phyloP scores from a whole-genome alignment of 495 filamentous ascomycete genomes.

The Darksidea phi region DNA sequence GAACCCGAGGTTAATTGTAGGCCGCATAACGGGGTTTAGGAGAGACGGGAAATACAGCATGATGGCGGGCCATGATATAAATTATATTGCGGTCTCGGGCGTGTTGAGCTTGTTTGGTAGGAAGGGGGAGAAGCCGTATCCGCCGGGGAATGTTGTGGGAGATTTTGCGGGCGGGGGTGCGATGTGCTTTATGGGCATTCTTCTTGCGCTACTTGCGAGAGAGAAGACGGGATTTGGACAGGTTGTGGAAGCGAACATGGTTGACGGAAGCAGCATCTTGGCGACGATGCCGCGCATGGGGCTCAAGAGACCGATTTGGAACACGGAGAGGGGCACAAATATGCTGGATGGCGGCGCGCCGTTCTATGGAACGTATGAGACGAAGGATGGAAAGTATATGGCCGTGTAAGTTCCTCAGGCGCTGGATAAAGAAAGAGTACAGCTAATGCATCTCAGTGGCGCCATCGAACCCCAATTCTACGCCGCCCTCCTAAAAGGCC shows the following conservation, averaged over 20 bases:
- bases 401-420: slow-evolving; percentile 54
- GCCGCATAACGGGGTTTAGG: slow-evolving; percentile 83
- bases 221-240: slow-evolving; percentile 64
- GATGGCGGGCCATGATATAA: slow-evolving; percentile 98
- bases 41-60: slow-evolving; percentile 76
- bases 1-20: slow-evolving; percentile 80
- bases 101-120: slow-evolving; percentile 74
- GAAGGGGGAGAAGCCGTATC: slow-evolving; percentile 63
- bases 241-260: slow-evolving; percentile 95
- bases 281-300: slow-evolving; percentile 70
- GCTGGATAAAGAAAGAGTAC: background rate
- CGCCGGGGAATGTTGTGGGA: slow-evolving; percentile 79
- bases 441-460: slow-evolving; percentile 45
- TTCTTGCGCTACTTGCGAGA: slow-evolving; percentile 59
- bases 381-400: slow-evolving; percentile 77
- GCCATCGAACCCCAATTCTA: slow-evolving; percentile 89
- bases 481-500: slow-evolving; percentile 59
- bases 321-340: slow-evolving; percentile 67
- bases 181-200: slow-evolving; percentile 64
- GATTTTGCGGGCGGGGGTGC: slow-evolving; percentile 94
- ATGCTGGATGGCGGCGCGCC: slow-evolving; percentile 80
- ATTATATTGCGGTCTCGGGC: slow-evolving; percentile 88
- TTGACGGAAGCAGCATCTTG: slow-evolving; percentile 79
- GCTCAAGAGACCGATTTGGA: slow-evolving; percentile 58
- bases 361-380: slow-evolving; percentile 86